A percentile compares a stretch with the other conserved stretches of the same genome.
Conservation (phyloP, 345 rosid genomes). For the Linum lewisii region DNA sequence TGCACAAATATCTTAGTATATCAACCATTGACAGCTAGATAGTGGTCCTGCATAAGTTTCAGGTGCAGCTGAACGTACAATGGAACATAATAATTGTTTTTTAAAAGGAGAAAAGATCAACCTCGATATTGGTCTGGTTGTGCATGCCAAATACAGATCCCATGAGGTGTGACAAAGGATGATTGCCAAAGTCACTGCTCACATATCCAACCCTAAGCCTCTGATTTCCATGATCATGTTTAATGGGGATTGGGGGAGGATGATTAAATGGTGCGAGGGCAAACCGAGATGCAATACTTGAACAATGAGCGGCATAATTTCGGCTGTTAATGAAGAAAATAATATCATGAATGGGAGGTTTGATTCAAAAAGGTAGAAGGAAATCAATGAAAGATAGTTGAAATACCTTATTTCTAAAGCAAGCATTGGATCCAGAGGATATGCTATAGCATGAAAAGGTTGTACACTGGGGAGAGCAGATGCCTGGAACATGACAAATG, state of each 20-base stretch:
- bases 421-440: conserved; percentile 87
- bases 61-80: neutral
- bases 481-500: conserved; percentile 38
- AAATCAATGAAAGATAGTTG: neutral
- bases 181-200: conserved; percentile 98
- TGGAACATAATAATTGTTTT: neutral
- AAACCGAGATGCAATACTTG: conserved; percentile 77
- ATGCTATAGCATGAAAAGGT: conserved; percentile 98
- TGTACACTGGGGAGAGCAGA: conserved; percentile 95
- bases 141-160: conserved; percentile 99
- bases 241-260: conserved; percentile 56
- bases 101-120: conserved; percentile 16
- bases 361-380: neutral
- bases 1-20: conserved; percentile 18
- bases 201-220: conserved; percentile 83
- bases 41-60: neutral
- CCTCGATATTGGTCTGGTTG: conserved; percentile 83
- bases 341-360: neutral
- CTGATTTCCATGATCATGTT: conserved; percentile 48
- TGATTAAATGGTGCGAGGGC: conserved; percentile 60
- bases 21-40: conserved; percentile 8
- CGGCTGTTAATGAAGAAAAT: conserved; percentile 37
- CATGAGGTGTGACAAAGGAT: conserved; percentile 97
- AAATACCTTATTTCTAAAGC: conserved; percentile 91
- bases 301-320: conserved; percentile 91